Conservation (phyloP, 2,329 filamentous ascomycete species). For the Fusarium graminum region DNA sequence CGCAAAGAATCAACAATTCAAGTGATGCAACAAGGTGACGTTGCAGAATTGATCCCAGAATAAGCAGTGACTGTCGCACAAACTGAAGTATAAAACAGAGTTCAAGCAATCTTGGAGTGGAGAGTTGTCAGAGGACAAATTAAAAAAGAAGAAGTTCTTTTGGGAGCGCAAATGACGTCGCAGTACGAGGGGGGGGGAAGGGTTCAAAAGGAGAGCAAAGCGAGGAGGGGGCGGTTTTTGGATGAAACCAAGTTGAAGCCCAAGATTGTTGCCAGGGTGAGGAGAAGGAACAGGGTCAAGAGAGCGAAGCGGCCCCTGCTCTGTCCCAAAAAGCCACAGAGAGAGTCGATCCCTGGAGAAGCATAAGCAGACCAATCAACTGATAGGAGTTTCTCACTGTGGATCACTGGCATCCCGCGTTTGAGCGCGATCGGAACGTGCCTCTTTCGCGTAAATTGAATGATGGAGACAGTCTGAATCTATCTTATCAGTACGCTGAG, state of each 20-base stretch:
- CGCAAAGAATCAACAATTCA: constrained; percentile 1
- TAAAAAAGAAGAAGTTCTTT: neutral
- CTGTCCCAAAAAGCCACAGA: constrained; percentile 18
- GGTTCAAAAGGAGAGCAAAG: constrained; percentile 33
- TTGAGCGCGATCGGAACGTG: constrained; percentile 45
- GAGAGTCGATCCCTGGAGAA: constrained; percentile 19
- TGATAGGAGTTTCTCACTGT: constrained; percentile 25
- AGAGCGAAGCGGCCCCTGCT: constrained; percentile 19
- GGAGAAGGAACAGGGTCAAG: constrained; percentile 16
- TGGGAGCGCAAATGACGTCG: constrained; percentile 36
- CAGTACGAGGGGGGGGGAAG: constrained; percentile 26
- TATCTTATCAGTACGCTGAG: constrained; percentile 29
- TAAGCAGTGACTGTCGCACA: constrained; percentile 11
- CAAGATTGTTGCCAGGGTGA: constrained; percentile 40
- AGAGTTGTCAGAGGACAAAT: constrained; percentile 33
- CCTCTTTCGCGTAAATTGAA: constrained; percentile 51
- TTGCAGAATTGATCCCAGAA: constrained; percentile 5
- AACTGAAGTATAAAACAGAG: constrained; percentile 7
- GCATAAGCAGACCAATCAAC: constrained; percentile 16
- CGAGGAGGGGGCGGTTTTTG: constrained; percentile 19
- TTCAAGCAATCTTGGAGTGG: constrained; percentile 30
- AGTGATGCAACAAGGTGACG: constrained; percentile 22
- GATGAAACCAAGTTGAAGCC: constrained; percentile 22
- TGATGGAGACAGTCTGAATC: neutral
- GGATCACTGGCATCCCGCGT: constrained; percentile 20